Evolutionary conservation across 2,329 filamentous ascomycete species (phyloP), one percentile per base, ranked within the genome.

Genomic region (Aspergillus viridinutans): DNA sequence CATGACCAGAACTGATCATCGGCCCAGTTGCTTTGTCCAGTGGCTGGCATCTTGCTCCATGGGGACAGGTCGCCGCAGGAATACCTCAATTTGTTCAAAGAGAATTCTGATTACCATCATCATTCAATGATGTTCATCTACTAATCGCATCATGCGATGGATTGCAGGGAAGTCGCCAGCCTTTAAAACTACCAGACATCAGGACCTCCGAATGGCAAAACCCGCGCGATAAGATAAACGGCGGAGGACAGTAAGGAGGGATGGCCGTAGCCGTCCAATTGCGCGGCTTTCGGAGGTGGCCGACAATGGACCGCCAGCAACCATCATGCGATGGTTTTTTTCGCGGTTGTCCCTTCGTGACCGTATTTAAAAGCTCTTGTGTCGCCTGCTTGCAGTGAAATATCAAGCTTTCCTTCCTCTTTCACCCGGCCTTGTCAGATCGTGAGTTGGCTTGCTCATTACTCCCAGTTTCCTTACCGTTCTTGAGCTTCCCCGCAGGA

Each of bases 251-350:
- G 40, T 10, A 43, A 21, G 52, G 48, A 59, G 59, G 63, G 61
- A 48, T 58, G 63, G 64, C 64, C 64, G 57, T 57, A 62, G 62
- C 69, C 67, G 65, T 55, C 61, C 57, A 43, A 32, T 25, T 53
- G 35, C 61, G 66, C 72, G 72, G 71, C 61, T 66, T 64, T 74
- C 72, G 72, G 72, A 74, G 72, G 59, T 70, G 67, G 67, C 72
- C 72, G 72, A 74, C 62, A 58, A 58, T 25, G 17, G 49, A 59
- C 57, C 20, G n/a, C 40, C 43, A 47, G 43, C 20, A 47, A 17
- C 40, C 56, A 60, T 61, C 62, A 63, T 60, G 38, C 64, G 56
- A 63, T 64, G 49, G 32, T 6, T 35, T 53, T 53, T 35, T 25
- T 59, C 60, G 53, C 53, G 42, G 50, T 49, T 47, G 38, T 55